These are phyloP conservation scores for Triticum dicoccoides DNA, from an alignment of 176 grass and related monocot species.

Conservation along the genomic window DNA sequence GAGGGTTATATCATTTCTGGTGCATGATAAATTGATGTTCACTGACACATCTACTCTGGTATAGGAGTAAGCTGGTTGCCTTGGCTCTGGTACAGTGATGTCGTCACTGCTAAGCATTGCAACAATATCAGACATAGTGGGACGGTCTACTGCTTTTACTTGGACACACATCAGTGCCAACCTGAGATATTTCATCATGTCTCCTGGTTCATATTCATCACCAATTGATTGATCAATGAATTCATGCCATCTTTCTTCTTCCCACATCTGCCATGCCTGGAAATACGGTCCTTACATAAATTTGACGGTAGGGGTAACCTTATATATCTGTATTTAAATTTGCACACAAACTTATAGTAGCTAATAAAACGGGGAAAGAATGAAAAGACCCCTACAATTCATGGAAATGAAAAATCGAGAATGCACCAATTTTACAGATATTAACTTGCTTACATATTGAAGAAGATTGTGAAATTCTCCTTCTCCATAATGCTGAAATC, in stretches of 20 bases:
- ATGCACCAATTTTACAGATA: not conserved
- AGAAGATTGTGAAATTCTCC: conserved; percentile 45
- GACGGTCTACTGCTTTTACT: conserved; percentile 39
- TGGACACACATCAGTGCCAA: conserved; percentile 44
- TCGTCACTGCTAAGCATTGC: conserved; percentile 28
- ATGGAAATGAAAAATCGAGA: not conserved
- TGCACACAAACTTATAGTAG: not conserved
- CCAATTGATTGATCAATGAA: conserved; percentile 41
- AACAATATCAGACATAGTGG: conserved; percentile 36
- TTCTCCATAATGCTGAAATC: conserved; percentile 31
- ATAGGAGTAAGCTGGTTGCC: conserved; percentile 41
- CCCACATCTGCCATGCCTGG: conserved; percentile 45
- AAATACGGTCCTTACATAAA: not conserved
- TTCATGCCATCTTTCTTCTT: conserved; percentile 27
- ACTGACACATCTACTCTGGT: conserved; percentile 24
- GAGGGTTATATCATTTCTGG: conserved; percentile 26
- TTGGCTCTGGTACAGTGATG: conserved; percentile 21
- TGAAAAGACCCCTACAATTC: not conserved
- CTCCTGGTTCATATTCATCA: conserved; percentile 27
- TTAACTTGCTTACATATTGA: conserved; percentile 33
- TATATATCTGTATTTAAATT: not conserved
- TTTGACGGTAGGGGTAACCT: not conserved
- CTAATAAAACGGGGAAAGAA: not conserved
- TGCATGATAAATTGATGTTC: not conserved
- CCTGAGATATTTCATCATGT: conserved; percentile 27